These are phyloP conservation scores for Quercus phellos DNA, from an alignment of 331 rosid genomes.

Conservation along the genomic window DNA sequence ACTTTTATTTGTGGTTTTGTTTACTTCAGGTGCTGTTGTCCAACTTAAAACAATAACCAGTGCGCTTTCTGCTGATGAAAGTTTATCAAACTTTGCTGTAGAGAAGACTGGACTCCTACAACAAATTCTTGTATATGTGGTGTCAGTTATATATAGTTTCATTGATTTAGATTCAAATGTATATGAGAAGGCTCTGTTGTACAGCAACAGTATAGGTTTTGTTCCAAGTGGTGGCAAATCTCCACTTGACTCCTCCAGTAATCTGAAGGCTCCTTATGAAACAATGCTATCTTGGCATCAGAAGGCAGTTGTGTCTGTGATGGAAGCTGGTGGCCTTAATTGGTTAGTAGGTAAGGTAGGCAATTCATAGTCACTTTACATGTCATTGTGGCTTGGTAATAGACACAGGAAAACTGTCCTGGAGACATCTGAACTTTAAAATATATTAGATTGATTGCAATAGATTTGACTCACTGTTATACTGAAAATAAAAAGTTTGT, in stretches of 20 bases:
- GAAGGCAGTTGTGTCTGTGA: conserved; percentile 86
- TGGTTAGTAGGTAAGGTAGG: conserved; percentile 99
- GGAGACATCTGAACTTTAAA: background rate
- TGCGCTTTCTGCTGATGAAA: conserved; percentile 62
- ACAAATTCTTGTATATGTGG: conserved; percentile 67
- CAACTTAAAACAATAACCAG: conserved; percentile 87
- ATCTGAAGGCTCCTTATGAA: conserved; percentile 56
- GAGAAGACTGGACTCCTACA: conserved; percentile 73
- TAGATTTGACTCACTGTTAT: background rate
- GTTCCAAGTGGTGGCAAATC: conserved; percentile 35
- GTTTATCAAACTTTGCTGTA: conserved; percentile 43
- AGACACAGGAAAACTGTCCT: background rate
- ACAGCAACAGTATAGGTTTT: conserved; percentile 41
- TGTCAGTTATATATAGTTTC: conserved; percentile 64
- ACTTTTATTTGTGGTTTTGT: conserved; percentile 27
- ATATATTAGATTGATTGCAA: background rate
- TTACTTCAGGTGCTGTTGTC: conserved; percentile 74
- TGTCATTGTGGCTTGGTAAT: conserved; percentile 11
- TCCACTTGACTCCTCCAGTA: conserved; percentile 43
- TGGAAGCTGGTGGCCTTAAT: conserved; percentile 99
- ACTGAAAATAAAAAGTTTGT: background rate
- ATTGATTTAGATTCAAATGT: conserved; percentile 65
- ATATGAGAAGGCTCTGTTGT: conserved; percentile 46
- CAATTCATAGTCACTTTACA: conserved; percentile 34
- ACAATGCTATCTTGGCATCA: conserved; percentile 76